phyloP scores from a whole-genome alignment of 1,284 basidiomycete genomes.

The Ganoderma leucocontextum region DNA sequence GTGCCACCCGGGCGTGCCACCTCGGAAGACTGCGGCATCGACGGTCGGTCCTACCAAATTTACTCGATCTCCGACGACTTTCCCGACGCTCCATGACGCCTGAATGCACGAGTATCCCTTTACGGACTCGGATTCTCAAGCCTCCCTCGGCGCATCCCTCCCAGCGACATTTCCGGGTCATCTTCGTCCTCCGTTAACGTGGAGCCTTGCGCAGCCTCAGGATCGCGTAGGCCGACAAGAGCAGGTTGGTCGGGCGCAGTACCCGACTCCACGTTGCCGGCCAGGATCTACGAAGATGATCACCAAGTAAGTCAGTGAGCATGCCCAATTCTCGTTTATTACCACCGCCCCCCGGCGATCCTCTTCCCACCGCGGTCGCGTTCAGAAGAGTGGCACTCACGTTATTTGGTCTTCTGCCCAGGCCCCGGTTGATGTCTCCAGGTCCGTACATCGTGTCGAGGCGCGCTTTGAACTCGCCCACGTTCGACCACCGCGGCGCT shows the following conservation, averaged over 20 bases:
- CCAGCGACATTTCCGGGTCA: neutral
- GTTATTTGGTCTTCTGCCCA: conserved; percentile 30
- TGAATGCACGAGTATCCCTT: conserved; percentile 15
- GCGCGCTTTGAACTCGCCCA: conserved; percentile 36
- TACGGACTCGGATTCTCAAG: conserved; percentile 18
- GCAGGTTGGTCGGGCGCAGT: conserved; percentile 13
- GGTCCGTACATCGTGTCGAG: conserved; percentile 35
- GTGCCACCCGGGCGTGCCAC: conserved; percentile 8
- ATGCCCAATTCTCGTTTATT: neutral
- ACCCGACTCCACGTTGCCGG: conserved; percentile 2
- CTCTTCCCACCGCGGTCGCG: neutral
- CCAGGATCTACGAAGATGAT: conserved; percentile 17
- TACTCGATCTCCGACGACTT: conserved; percentile 21
- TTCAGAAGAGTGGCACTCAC: conserved; percentile 23
- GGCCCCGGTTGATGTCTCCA: conserved; percentile 34
- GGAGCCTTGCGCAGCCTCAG: conserved; percentile 1
- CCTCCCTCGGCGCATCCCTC: conserved; percentile 14
- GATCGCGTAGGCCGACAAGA: conserved; percentile 7
- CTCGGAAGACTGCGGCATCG: neutral
- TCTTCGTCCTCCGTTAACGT: conserved; percentile 14
- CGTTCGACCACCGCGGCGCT: conserved; percentile 34
- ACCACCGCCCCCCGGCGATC: conserved; percentile 3
- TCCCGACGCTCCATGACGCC: neutral
- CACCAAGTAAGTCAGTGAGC: conserved; percentile 13
- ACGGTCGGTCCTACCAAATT: conserved; percentile 8